Conservation (phyloP, 768 basidiomycete species). For the Lactifluus volemus region DNA sequence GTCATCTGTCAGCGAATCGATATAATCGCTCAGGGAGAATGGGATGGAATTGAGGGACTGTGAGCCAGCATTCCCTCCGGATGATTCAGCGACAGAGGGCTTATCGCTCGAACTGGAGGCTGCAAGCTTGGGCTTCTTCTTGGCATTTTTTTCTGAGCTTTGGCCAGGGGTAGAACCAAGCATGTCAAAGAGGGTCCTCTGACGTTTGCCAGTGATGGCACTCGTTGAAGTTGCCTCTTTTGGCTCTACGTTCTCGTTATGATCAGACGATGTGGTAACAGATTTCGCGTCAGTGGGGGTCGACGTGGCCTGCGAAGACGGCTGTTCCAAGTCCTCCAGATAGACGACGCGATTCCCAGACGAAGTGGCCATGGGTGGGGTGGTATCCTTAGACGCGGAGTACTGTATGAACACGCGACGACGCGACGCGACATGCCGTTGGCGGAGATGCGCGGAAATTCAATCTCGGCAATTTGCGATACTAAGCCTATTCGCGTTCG, state of each 20-base stretch:
- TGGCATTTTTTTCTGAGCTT: conserved; percentile 30
- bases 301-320: conserved; percentile 1
- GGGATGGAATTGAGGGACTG: conserved; percentile 54
- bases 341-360: conserved; percentile 23
- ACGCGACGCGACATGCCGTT: not conserved
- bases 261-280: not conserved
- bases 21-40: conserved; percentile 50
- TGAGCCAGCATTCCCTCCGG: conserved; percentile 2
- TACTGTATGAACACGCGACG: conserved; percentile 3
- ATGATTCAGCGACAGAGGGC: not conserved
- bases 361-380: not conserved
- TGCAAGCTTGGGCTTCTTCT: conserved; percentile 37
- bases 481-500: not conserved
- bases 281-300: not conserved
- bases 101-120: conserved; percentile 4
- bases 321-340: conserved; percentile 28
- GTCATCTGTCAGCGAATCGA: conserved; percentile 47
- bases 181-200: conserved; percentile 62
- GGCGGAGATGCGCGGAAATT: conserved; percentile 11
- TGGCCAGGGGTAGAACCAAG: conserved; percentile 30
- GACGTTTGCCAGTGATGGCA: conserved; percentile 35
- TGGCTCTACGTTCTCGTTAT: not conserved
- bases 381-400: not conserved
- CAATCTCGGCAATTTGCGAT: conserved; percentile 6
- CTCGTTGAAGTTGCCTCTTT: not conserved